Base-by-base conservation (phyloP, 2,329 filamentous ascomycete genomes). In the Metarhizium robertsii region DNA sequence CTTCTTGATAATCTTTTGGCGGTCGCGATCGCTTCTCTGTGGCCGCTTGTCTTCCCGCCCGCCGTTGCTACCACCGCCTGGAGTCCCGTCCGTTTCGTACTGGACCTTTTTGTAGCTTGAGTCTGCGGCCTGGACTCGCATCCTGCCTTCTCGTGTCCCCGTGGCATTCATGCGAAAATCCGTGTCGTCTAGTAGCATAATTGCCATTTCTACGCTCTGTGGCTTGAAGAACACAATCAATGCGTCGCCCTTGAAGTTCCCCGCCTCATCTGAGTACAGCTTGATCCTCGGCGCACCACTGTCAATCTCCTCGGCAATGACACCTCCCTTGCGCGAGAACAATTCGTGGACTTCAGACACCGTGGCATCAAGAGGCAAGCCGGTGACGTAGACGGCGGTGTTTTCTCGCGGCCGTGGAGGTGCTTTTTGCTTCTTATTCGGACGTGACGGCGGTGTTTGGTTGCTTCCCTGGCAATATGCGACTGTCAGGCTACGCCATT, bases 271-370 rank as follows among this genome's bases (percentile, higher is more conserved):
- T 20, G 78, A 83, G 73, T 99, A 99, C 70, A 99, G 83, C 74
- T 96, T 97, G 72, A 99, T 92, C 42, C 94, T 86, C 48, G 90
- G 90, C 49, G 85, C 82, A 55, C 90, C 88, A 64, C 85, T 91
- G 66, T 96, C 92, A 61, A 96, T 92, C 71, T 95, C 89, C 71
- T 97, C 92, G 51, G 92, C 90, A 61, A 99, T 92, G 61, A 97
- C 87, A 58, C 92, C 92, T 65, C 83, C 95, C 69, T 90, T 92
- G 59, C 80, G 75, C 51, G 86, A 90, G 74, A 99, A 99, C 32
- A 89, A 78, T 29, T 90, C 82, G 61, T 87, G 80, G 16, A 99
- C 84, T 73, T 99, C 94, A 34, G 88, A 83, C 46, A 86, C 76
- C 0, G 87, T 89, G 47, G 84, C 87, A 68, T 97, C 90, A 43